Conservation (phyloP, 805 yeast genomes). For the Starmerella gropengiesseri region DNA sequence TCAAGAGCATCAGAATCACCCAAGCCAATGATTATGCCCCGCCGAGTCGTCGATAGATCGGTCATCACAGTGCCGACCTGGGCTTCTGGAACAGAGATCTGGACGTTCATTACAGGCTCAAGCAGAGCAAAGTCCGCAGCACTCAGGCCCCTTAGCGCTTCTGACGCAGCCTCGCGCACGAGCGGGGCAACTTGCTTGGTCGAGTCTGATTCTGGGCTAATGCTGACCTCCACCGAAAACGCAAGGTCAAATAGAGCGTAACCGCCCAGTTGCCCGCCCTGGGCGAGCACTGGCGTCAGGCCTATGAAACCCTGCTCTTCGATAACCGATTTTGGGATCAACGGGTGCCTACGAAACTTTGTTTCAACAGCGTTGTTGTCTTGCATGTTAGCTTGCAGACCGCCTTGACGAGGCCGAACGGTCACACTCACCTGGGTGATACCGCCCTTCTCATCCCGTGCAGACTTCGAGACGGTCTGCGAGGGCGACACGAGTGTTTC, state of each 20-base stretch:
- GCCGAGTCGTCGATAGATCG: slow-evolving; percentile 68
- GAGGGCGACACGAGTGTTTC: slow-evolving; percentile 41
- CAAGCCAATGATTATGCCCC: slow-evolving; percentile 60
- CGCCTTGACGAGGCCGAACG: background rate
- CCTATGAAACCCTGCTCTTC: slow-evolving; percentile 26
- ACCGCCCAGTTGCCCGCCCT: slow-evolving; percentile 34
- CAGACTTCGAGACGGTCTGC: background rate
- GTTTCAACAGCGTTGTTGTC: slow-evolving; percentile 10
- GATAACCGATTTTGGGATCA: slow-evolving; percentile 27
- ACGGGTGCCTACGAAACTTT: slow-evolving; percentile 22
- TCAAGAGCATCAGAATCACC: slow-evolving; percentile 46
- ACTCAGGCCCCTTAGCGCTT: slow-evolving; percentile 29
- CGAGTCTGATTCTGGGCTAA: slow-evolving; percentile 41
- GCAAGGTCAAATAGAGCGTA: slow-evolving; percentile 51
- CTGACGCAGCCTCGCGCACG: slow-evolving; percentile 37
- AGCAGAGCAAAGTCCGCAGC: slow-evolving; percentile 40
- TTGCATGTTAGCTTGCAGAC: background rate
- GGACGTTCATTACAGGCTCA: slow-evolving; percentile 81
- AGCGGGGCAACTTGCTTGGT: slow-evolving; percentile 36
- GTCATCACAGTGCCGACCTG: slow-evolving; percentile 75
- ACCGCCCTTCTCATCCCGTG: slow-evolving; percentile 9
- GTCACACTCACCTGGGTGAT: slow-evolving; percentile 9
- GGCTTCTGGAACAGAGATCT: slow-evolving; percentile 48
- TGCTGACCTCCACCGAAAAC: slow-evolving; percentile 44
- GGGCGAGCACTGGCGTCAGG: slow-evolving; percentile 35